Evolutionary conservation across 768 basidiomycete genomes (phyloP).

Genomic region (Podaxis sp.): DNA sequence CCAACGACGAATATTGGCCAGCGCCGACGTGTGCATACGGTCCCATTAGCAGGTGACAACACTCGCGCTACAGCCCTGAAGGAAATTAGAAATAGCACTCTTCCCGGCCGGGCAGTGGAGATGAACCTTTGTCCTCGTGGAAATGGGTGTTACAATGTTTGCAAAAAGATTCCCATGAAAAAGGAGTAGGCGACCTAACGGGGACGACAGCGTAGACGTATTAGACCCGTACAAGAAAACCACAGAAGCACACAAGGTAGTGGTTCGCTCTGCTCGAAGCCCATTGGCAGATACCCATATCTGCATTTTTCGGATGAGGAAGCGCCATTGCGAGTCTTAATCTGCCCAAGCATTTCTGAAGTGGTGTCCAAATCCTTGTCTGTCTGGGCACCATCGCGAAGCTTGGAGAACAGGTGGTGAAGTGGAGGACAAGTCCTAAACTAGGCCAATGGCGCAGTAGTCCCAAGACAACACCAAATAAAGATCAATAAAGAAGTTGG

Average conservation of each 20-base stretch:
- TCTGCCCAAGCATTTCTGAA: background rate
- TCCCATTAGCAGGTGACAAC: constrained; percentile 9
- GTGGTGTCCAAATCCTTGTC: background rate
- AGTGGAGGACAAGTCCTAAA: background rate
- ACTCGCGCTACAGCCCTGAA: background rate
- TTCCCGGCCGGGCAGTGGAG: background rate
- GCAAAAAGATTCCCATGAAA: constrained; percentile 1
- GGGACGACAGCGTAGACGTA: background rate
- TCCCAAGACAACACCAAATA: background rate
- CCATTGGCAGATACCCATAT: background rate
- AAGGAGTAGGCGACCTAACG: background rate
- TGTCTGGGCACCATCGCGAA: background rate
- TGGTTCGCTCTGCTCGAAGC: background rate
- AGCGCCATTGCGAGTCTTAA: background rate
- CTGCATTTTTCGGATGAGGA: background rate
- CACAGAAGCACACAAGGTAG: background rate
- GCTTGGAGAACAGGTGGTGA: background rate
- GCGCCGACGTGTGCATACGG: background rate
- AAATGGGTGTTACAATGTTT: background rate
- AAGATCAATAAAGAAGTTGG: background rate
- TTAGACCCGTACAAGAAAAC: background rate
- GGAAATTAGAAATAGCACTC: background rate
- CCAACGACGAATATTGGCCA: background rate
- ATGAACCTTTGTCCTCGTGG: constrained; percentile 1
- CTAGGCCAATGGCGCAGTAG: background rate